Percentiles rank a stretch among this genome's conserved stretches.
phyloP scores from a whole-genome alignment of 108 stramenopile genomes.

The Mayamaea pseudoterrestris region DNA sequence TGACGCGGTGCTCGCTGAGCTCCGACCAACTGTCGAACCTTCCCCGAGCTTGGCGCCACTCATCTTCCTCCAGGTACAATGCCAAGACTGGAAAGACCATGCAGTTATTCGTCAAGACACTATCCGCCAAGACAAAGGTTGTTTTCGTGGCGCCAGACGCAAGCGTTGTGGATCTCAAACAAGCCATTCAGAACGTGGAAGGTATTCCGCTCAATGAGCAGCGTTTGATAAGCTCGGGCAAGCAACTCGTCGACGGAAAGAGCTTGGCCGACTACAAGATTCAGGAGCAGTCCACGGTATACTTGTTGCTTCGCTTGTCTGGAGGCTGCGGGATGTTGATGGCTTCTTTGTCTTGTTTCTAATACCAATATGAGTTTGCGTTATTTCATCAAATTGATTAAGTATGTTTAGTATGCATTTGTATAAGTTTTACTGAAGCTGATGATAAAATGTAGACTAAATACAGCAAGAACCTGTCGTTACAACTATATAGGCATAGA shows the following conservation, averaged over 20 bases:
- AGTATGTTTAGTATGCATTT: too few relatives aligned
- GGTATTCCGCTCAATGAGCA: background rate
- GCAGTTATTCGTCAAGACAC: background rate
- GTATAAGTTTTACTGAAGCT: too few relatives aligned
- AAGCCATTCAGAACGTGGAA: background rate
- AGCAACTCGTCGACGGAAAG: background rate
- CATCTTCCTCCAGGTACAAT: too few relatives aligned
- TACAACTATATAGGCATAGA: too few relatives aligned
- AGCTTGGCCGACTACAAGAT: background rate
- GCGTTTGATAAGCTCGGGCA: background rate
- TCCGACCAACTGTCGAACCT: background rate
- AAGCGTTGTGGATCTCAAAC: background rate
- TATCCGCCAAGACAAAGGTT: background rate
- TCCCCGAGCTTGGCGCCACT: too few relatives aligned
- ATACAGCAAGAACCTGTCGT: too few relatives aligned
- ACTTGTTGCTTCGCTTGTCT: background rate
- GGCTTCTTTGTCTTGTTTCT: too few relatives aligned
- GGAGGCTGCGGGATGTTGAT: too few relatives aligned
- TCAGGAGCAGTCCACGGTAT: background rate
- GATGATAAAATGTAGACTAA: too few relatives aligned
- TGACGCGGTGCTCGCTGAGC: background rate
- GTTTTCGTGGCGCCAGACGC: background rate
- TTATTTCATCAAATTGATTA: too few relatives aligned
- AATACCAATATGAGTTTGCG: too few relatives aligned
- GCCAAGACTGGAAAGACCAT: too few relatives aligned